These are phyloP conservation scores for Asterophora lycoperdoides DNA, from an alignment of 768 basidiomycete species.

Conservation along the genomic window DNA sequence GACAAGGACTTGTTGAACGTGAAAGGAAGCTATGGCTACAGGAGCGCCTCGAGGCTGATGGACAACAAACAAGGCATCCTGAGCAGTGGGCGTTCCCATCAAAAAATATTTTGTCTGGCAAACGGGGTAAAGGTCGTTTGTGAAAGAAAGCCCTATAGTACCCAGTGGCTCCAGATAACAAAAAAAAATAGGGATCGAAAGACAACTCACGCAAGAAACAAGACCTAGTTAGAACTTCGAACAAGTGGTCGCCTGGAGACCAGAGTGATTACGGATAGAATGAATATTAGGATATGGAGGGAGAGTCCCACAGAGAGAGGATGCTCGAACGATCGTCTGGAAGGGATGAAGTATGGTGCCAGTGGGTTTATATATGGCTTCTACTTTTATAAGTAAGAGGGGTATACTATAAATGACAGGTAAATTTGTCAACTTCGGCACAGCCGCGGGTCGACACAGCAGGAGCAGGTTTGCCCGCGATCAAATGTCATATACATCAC, in stretches of 20 bases:
- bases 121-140: constrained; percentile 7
- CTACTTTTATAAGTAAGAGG: no score
- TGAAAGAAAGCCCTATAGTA: not conserved
- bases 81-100: constrained; percentile 2
- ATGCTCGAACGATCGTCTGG: not conserved
- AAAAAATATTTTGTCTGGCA: constrained; percentile 11
- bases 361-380: not conserved
- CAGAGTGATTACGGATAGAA: not conserved
- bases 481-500: no score
- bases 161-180: not conserved
- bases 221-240: not conserved
- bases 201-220: constrained; percentile 1
- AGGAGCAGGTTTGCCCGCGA: no score
- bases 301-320: not conserved
- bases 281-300: not conserved
- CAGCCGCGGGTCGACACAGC: no score
- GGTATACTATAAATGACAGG: not conserved
- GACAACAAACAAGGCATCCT: not conserved
- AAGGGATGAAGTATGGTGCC: constrained; percentile 1
- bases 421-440: not conserved
- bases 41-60: not conserved
- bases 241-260: constrained; percentile 3
- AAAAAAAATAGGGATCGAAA: not conserved
- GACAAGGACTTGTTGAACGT: not conserved
- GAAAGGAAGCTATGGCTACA: not conserved